phyloP scores from a whole-genome alignment of 495 filamentous ascomycete species.

The Tuber borchii region DNA sequence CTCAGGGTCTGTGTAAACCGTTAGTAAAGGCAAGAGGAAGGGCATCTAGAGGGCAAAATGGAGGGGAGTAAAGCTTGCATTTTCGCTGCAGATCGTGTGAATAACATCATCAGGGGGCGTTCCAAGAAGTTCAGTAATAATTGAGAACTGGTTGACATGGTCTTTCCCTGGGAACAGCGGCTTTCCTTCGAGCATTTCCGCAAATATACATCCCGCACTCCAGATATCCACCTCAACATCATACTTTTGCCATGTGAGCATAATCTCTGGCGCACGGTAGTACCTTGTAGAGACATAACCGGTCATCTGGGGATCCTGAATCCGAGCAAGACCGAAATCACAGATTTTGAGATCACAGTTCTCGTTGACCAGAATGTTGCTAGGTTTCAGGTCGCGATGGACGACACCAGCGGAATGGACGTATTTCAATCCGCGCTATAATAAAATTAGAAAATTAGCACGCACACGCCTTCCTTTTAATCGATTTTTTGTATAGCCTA shows the following conservation, averaged over 20 bases:
- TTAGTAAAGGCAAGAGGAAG: constrained; percentile 15
- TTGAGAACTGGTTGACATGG: constrained; percentile 98
- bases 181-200: constrained; percentile 98
- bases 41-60: constrained; percentile 8
- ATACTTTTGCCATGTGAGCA: constrained; percentile 99
- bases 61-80: constrained; percentile 54
- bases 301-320: constrained; percentile 99
- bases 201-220: constrained; percentile 98
- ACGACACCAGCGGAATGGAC: constrained; percentile 98
- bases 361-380: constrained; percentile 98
- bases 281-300: constrained; percentile 98
- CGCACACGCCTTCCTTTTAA: background rate
- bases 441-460: constrained; percentile 1
- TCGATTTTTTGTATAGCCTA: constrained; percentile 45
- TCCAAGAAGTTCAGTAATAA: constrained; percentile 94
- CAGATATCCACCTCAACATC: constrained; percentile 99
- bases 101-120: constrained; percentile 99
- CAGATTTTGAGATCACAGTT: constrained; percentile 99
- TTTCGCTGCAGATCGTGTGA: constrained; percentile 95
- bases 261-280: constrained; percentile 97
- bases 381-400: constrained; percentile 93
- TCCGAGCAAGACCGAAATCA: constrained; percentile 93
- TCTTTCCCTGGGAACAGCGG: constrained; percentile 98
- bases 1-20: constrained; percentile 65
- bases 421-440: constrained; percentile 92